These are phyloP conservation scores for Leccinum pellstonianum DNA, from an alignment of 768 basidiomycete genomes.

Conservation along the genomic window DNA sequence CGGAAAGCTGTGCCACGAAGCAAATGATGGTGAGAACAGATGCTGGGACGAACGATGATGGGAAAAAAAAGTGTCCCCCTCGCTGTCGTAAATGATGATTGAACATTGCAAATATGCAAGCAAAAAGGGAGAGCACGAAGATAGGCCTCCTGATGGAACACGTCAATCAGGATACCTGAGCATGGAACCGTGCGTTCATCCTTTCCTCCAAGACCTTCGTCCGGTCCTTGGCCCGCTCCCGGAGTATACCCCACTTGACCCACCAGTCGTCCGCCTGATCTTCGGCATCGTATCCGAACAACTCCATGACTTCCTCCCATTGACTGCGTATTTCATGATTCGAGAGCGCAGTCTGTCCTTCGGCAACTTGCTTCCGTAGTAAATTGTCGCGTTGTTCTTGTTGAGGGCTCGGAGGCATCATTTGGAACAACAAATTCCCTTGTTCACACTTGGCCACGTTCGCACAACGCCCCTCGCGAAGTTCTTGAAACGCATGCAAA, in stretches of 20 bases:
- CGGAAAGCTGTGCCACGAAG: background rate
- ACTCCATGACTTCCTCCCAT: slow-evolving; percentile 52
- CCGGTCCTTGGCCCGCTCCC: slow-evolving; percentile 36
- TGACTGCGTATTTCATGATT: slow-evolving; percentile 25
- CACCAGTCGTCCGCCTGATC: slow-evolving; percentile 67
- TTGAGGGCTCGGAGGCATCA: slow-evolving; percentile 41
- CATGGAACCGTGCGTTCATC: slow-evolving; percentile 11
- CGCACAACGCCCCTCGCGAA: slow-evolving; percentile 52
- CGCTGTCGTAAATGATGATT: background rate
- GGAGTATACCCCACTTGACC: slow-evolving; percentile 54
- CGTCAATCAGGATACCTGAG: slow-evolving; percentile 1
- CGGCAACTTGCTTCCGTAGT: slow-evolving; percentile 39
- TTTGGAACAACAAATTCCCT: slow-evolving; percentile 45
- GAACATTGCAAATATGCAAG: background rate
- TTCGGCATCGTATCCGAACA: slow-evolving; percentile 51
- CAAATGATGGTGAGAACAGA: background rate
- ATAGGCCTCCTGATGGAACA: background rate
- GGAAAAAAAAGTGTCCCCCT: background rate
- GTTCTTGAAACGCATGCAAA: slow-evolving; percentile 56
- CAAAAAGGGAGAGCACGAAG: background rate
- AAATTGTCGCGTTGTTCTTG: slow-evolving; percentile 46
- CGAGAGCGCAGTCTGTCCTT: slow-evolving; percentile 46
- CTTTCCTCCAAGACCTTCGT: slow-evolving; percentile 17
- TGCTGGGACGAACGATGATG: background rate
- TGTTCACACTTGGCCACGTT: slow-evolving; percentile 46